Conservation (phyloP, 495 filamentous ascomycete genomes). For the Trichoderma orchidacearum region DNA sequence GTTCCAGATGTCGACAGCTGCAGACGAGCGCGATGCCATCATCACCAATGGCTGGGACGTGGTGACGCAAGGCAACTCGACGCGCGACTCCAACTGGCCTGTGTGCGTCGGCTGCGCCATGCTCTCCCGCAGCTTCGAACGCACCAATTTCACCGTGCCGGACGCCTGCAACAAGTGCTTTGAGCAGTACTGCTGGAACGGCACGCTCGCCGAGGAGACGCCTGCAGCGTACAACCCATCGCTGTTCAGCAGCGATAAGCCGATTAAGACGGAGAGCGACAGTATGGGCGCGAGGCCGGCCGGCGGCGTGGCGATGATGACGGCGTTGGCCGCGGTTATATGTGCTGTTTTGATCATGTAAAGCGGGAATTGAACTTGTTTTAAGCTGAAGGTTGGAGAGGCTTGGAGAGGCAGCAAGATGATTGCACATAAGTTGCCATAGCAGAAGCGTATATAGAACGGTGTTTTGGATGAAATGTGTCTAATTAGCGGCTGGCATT, state of each 20-base stretch:
- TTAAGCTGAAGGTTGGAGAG: neutral
- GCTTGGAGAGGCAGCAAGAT: no score
- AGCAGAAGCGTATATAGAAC: no score
- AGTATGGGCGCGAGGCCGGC: conserved; percentile 1
- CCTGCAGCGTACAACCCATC: conserved; percentile 18
- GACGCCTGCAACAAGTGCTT: conserved; percentile 64
- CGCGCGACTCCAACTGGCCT: conserved; percentile 56
- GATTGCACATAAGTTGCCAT: no score
- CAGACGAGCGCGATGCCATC: conserved; percentile 54
- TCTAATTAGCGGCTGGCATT: no score
- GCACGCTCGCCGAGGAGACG: conserved; percentile 36
- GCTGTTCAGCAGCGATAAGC: conserved; percentile 4
- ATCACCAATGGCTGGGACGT: conserved; percentile 75
- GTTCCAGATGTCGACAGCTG: conserved; percentile 46
- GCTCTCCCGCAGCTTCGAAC: conserved; percentile 57
- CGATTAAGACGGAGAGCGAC: conserved; percentile 10
- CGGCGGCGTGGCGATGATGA: neutral
- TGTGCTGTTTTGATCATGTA: neutral
- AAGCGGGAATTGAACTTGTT: neutral
- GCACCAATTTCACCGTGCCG: conserved; percentile 50
- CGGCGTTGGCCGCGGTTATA: neutral
- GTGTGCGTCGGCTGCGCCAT: conserved; percentile 80
- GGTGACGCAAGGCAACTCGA: conserved; percentile 70
- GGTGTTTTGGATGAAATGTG: no score
- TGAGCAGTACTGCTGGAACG: conserved; percentile 76